Conservation (phyloP, 257 asterid species). For the Cruciata laevipes region DNA sequence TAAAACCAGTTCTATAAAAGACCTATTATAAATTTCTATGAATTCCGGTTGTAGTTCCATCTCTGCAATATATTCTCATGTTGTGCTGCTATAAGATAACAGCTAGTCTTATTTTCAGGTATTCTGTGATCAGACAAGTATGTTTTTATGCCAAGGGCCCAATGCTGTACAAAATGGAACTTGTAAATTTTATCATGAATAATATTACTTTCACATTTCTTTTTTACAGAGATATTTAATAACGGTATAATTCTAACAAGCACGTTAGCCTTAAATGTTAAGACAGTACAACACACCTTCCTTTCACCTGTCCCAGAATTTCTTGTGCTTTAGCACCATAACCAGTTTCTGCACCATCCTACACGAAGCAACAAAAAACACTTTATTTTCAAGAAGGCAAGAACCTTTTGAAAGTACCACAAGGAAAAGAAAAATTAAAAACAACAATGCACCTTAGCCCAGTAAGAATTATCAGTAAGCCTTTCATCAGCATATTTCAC, state of each 20-base stretch:
- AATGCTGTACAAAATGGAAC: not conserved
- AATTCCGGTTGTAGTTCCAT: not conserved
- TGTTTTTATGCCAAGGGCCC: not conserved
- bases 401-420: not conserved
- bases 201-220: not conserved
- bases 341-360: conserved; percentile 92
- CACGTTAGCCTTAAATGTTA: not conserved
- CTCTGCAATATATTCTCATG: not conserved
- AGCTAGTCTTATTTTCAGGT: not conserved
- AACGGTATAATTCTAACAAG: not conserved
- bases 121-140: not conserved
- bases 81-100: not conserved
- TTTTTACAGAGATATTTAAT: not conserved
- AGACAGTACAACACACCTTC: conserved; percentile 50
- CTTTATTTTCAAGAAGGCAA: not conserved
- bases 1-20: no score
- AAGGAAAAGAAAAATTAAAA: not conserved
- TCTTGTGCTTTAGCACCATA: conserved; percentile 99
- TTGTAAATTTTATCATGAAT: not conserved
- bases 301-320: conserved; percentile 87
- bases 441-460: conserved; percentile 73
- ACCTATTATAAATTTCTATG: not conserved
- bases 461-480: conserved; percentile 92
- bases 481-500: conserved; percentile 48
- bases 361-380: conserved; percentile 16